These are phyloP conservation scores for Neurospora intermedia DNA, from an alignment of 495 filamentous ascomycete species.

Conservation along the genomic window DNA sequence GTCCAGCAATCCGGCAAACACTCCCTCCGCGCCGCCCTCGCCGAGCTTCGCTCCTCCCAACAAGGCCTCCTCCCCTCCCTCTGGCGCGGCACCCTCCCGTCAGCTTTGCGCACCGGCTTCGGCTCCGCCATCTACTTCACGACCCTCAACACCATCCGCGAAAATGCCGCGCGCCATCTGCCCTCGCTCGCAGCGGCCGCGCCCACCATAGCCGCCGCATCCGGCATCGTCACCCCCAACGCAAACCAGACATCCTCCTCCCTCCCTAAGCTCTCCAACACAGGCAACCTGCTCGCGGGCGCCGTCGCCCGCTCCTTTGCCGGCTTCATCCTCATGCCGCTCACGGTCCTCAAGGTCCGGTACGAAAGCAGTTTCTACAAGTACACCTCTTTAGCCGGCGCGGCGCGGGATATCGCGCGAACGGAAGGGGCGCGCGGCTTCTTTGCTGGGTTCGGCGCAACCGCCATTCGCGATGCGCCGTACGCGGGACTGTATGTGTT, in stretches of 20 bases:
- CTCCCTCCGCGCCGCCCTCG: constrained; percentile 60
- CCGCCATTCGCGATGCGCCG: constrained; percentile 84
- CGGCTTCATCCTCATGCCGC: constrained; percentile 88
- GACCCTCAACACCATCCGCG: constrained; percentile 69
- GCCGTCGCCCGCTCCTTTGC: constrained; percentile 73
- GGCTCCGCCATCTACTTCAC: constrained; percentile 94
- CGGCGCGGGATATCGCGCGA: constrained; percentile 61
- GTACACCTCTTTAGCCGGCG: constrained; percentile 67
- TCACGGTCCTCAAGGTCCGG: constrained; percentile 94
- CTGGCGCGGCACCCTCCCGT: constrained; percentile 91
- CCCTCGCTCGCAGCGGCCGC: constrained; percentile 23
- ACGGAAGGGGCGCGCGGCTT: constrained; percentile 74
- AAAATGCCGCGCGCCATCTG: constrained; percentile 46
- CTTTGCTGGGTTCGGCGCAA: constrained; percentile 89
- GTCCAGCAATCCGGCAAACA: constrained; percentile 63
- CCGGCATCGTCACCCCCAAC: not conserved
- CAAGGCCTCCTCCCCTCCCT: constrained; percentile 51
- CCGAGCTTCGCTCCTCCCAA: constrained; percentile 51
- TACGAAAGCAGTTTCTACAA: constrained; percentile 79
- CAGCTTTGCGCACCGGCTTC: constrained; percentile 81
- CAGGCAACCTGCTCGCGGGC: constrained; percentile 76
- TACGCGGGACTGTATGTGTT: constrained; percentile 93
- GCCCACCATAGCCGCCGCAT: not conserved
- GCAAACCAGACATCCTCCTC: constrained; percentile 50
- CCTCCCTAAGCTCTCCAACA: constrained; percentile 74